These are phyloP conservation scores for Chlorella sp. DNA, from an alignment of 139 green algal species.

Conservation along the genomic window DNA sequence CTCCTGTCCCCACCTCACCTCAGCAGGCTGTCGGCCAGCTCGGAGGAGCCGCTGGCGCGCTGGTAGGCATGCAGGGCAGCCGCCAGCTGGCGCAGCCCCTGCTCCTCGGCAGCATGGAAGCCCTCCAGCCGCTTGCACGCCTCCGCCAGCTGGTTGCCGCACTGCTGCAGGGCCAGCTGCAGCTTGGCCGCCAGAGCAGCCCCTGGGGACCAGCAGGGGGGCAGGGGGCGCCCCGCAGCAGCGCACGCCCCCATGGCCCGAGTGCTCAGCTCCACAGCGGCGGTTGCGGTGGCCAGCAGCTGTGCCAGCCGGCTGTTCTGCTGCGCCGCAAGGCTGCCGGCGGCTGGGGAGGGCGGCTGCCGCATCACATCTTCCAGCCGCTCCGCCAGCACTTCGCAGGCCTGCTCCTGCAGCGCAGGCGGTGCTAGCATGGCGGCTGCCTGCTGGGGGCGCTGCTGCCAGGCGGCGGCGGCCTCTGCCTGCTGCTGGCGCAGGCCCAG, in stretches of 20 bases:
- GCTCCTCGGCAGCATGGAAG: conserved; percentile 1
- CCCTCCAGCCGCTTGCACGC: conserved; percentile 27
- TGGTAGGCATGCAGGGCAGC: conserved; percentile 15
- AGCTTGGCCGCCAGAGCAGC: conserved; percentile 11
- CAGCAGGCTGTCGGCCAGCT: conserved; percentile 32
- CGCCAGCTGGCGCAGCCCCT: neutral
- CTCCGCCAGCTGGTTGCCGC: conserved; percentile 22
- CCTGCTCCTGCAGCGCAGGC: neutral
- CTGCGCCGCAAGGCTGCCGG: neutral
- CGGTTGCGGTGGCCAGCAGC: neutral
- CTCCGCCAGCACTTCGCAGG: neutral
- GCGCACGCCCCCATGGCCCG: neutral
- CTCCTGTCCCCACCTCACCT: conserved; percentile 3
- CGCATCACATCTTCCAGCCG: conserved; percentile 30
- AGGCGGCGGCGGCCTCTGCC: neutral
- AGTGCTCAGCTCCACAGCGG: neutral
- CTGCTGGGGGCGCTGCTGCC: neutral
- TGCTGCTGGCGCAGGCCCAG: neutral
- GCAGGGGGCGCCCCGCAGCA: neutral
- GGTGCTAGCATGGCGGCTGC: neutral
- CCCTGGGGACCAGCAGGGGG: conserved; percentile 13
- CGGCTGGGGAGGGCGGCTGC: neutral
- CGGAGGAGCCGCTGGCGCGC: neutral
- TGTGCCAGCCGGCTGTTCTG: conserved; percentile 25
- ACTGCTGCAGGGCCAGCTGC: conserved; percentile 19